Base-by-base conservation (phyloP, 1,284 basidiomycete genomes). In the Ustilago cynodontis region DNA sequence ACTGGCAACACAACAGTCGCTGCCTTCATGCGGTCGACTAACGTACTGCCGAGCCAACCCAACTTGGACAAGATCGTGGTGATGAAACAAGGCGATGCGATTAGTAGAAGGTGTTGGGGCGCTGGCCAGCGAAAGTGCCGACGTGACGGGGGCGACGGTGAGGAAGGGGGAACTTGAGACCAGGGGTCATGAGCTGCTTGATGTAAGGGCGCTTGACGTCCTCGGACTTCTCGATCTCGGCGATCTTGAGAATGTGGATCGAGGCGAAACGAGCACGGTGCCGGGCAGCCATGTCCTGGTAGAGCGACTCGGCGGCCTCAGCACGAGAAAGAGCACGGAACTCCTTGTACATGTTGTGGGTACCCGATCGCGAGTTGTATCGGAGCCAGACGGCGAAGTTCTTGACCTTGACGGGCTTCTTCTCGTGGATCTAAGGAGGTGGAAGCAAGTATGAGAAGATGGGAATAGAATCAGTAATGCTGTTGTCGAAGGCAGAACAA, bases 331-430 rank as follows among this genome's bases (percentile, higher is more conserved):
- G 91, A 82, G 97, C 96, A 86, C 95, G 94, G 93, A 94, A 98
- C 90, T 99, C 96, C 88, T 90, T 90, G 89, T 90, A 89, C 89
- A 90, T 89, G 82, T 86, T 86, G 84, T 86, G 84, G 18, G 84
- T 86, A 62, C 84, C 84, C 43, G 84, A 85, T 61, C 84, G 84
- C 61, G 84, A 86, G 83, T 86, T 96, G 89, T 99, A 99, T 83
- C 97, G 94, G 87, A 99, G 89, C 96, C 96, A 99, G 89, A 99
- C 94, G 85, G 95, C 97, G 87, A 99, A 98, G 93, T 98, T 98
- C 92, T 99, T 99, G 87, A 98, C 93, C 90, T 96, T 95, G 87
- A 95, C 88, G 41, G 97, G 96, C 88, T 93, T 94, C 91, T 94
- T 95, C 90, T 99, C 96, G 91, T 67, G 59, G 71, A 85, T 81